Conservation (phyloP, 2,329 filamentous ascomycete genomes). For the Apiospora phragmitis region DNA sequence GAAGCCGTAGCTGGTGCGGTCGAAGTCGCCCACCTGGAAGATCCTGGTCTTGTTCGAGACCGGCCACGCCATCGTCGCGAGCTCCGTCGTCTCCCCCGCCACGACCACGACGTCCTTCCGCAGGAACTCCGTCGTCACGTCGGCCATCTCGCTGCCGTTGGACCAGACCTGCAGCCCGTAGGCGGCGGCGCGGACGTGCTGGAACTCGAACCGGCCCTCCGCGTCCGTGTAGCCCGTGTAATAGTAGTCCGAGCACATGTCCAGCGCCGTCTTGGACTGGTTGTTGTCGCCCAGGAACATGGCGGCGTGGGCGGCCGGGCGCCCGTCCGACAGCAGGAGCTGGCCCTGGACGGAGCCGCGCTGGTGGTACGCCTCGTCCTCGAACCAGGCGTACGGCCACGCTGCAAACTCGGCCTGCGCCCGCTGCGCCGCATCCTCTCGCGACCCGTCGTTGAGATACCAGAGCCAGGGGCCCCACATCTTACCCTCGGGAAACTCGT, state of each 20-base stretch:
- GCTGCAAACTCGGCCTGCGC: conserved; percentile 40
- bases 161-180: conserved; percentile 53
- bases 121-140: conserved; percentile 46
- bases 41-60: conserved; percentile 39
- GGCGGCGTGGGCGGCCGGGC: conserved; percentile 46
- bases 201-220: conserved; percentile 43
- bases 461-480: conserved; percentile 46
- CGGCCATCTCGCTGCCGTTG: conserved; percentile 42
- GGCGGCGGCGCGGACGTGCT: conserved; percentile 41
- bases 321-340: conserved; percentile 46
- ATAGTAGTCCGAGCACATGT: conserved; percentile 50
- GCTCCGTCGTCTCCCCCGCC: conserved; percentile 33
- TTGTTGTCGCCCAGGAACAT: conserved; percentile 51
- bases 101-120: conserved; percentile 41
- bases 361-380: conserved; percentile 46
- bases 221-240: conserved; percentile 47
- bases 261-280: conserved; percentile 44
- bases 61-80: conserved; percentile 42
- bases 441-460: conserved; percentile 49
- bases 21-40: conserved; percentile 50
- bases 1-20: conserved; percentile 47
- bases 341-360: conserved; percentile 46
- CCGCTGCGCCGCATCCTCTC: conserved; percentile 40
- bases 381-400: conserved; percentile 52
- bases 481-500: conserved; percentile 40